phyloP scores from a whole-genome alignment of 331 rosid species.

The Arachis monticola region DNA sequence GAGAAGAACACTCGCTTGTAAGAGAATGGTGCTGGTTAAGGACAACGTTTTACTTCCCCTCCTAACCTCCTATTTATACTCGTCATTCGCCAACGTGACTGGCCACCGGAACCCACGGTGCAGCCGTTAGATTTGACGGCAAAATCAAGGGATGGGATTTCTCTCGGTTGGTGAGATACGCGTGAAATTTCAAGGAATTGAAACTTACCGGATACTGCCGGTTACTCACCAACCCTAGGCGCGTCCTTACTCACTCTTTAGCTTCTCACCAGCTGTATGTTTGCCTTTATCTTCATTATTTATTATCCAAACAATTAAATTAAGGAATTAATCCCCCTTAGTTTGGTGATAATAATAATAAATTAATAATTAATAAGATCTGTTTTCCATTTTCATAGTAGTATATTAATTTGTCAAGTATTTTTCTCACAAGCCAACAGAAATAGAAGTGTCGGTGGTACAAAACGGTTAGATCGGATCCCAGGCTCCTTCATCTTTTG shows the following conservation, averaged over 20 bases:
- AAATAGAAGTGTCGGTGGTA: slow-evolving; percentile 36
- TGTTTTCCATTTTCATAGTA: not conserved
- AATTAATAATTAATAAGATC: not conserved
- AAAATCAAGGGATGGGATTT: slow-evolving; percentile 36
- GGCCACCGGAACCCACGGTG: slow-evolving; percentile 54
- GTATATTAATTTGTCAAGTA: not conserved
- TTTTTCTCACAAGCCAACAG: not conserved
- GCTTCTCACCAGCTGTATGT: slow-evolving; percentile 1
- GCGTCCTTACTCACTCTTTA: not conserved
- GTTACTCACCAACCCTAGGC: slow-evolving; percentile 51
- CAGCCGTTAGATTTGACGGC: slow-evolving; percentile 46
- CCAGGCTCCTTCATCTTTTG: not conserved
- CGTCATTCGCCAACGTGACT: slow-evolving; percentile 32
- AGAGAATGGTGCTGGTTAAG: slow-evolving; percentile 18
- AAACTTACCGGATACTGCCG: slow-evolving; percentile 46
- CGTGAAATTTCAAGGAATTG: not conserved
- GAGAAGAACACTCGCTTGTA: slow-evolving; percentile 26
- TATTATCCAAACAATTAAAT: no score
- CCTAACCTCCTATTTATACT: slow-evolving; percentile 50
- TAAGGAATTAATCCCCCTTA: no score
- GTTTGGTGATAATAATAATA: no score
- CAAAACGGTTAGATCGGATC: slow-evolving; percentile 10
- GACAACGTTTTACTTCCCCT: not conserved
- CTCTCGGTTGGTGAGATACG: slow-evolving; percentile 53
- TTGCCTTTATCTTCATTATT: not conserved